phyloP scores from a whole-genome alignment of 73 alveolate genomes.

The Diophrys sp. region DNA sequence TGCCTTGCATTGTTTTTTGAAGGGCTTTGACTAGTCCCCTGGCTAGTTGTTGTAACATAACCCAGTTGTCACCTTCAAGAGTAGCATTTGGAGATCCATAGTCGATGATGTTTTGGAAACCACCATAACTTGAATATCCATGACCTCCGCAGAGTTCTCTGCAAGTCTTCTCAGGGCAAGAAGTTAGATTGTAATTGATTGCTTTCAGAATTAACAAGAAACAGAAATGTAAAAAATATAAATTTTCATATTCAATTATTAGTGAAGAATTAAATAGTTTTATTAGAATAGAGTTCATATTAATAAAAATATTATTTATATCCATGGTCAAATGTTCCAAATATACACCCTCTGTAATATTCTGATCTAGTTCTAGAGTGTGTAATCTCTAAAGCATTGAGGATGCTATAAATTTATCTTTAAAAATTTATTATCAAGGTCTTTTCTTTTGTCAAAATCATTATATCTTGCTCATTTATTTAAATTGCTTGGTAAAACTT shows the following conservation, averaged over 20 bases:
- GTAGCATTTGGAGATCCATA: conserved; percentile 75
- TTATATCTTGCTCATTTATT: too few relatives aligned
- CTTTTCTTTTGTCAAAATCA: too few relatives aligned
- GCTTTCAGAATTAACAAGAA: conserved; percentile 37
- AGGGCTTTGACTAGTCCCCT: conserved; percentile 57
- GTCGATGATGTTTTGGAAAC: conserved; percentile 37
- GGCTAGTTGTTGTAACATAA: conserved; percentile 67
- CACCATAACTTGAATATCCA: conserved; percentile 72
- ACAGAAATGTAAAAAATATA: conserved; percentile 42
- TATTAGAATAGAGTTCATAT: background rate
- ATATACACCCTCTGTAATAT: too few relatives aligned
- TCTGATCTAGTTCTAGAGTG: too few relatives aligned
- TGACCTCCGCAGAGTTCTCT: conserved; percentile 81
- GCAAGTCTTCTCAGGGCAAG: too few relatives aligned
- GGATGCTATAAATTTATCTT: too few relatives aligned
- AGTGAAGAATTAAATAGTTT: too few relatives aligned
- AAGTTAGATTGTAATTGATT: conserved; percentile 38
- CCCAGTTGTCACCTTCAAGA: conserved; percentile 82
- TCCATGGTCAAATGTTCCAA: too few relatives aligned
- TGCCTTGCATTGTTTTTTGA: conserved; percentile 36
- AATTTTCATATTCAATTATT: background rate
- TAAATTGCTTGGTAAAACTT: too few relatives aligned
- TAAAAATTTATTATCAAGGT: too few relatives aligned
- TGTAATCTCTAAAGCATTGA: too few relatives aligned
- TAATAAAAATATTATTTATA: too few relatives aligned